Evolutionary conservation across 345 rosid species (phyloP).

Genomic region (Trapa incisa): DNA sequence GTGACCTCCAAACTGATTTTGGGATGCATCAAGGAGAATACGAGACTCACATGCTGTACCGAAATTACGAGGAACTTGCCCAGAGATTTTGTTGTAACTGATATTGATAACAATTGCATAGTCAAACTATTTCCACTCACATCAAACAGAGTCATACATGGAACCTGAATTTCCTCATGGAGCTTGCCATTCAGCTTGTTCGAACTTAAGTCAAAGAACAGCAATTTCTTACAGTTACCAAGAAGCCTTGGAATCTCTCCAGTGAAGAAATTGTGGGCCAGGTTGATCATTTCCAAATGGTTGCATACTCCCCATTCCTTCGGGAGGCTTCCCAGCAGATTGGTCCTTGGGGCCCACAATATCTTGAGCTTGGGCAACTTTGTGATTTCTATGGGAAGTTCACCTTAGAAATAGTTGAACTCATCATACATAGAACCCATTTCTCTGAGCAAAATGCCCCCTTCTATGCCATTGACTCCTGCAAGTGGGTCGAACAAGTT

Average conservation of each 20-base stretch:
- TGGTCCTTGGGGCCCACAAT: constrained; percentile 83
- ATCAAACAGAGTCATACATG: constrained; percentile 79
- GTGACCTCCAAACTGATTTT: constrained; percentile 37
- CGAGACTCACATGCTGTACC: constrained; percentile 37
- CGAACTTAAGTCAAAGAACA: constrained; percentile 56
- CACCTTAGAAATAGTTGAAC: constrained; percentile 70
- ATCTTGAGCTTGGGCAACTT: constrained; percentile 58
- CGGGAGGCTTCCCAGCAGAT: constrained; percentile 49
- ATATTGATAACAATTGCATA: constrained; percentile 30
- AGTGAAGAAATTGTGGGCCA: constrained; percentile 58
- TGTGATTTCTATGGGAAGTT: constrained; percentile 42
- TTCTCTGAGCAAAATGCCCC: constrained; percentile 23
- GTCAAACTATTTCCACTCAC: constrained; percentile 52
- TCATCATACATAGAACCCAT: constrained; percentile 38
- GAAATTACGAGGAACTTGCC: constrained; percentile 30
- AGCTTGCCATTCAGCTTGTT: constrained; percentile 59
- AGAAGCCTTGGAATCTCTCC: constrained; percentile 46
- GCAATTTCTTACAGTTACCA: constrained; percentile 48
- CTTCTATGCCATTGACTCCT: constrained; percentile 25
- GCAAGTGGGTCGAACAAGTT: constrained; percentile 36
- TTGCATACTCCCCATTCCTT: constrained; percentile 64
- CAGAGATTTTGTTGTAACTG: constrained; percentile 41
- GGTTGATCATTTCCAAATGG: constrained; percentile 64
- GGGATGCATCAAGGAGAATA: constrained; percentile 34
- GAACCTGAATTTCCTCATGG: constrained; percentile 38